phyloP scores from a whole-genome alignment of 1,139 yeast species.

The Saccharomycopsis crataegensis region DNA sequence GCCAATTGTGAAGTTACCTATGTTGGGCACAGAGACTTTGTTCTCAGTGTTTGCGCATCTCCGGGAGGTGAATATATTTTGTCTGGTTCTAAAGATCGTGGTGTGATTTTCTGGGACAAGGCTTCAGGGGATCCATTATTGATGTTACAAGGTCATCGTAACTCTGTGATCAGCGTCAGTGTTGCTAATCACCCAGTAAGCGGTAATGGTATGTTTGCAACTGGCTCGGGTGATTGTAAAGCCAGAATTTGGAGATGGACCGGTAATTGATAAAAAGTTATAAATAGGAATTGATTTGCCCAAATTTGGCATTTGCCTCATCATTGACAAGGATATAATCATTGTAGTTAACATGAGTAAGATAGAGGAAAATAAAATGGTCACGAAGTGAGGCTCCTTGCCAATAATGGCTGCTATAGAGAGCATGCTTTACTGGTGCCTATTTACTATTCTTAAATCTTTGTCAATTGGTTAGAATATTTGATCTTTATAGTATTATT shows the following conservation, averaged over 20 bases:
- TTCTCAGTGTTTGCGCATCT: constrained; percentile 86
- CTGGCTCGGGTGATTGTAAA: constrained; percentile 96
- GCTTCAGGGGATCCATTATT: constrained; percentile 87
- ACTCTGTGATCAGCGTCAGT: constrained; percentile 91
- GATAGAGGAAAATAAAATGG: too few relatives aligned
- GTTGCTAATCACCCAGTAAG: constrained; percentile 71
- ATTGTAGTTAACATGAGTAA: too few relatives aligned
- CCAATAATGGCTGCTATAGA: too few relatives aligned
- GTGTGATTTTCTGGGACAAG: constrained; percentile 96
- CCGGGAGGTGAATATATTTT: constrained; percentile 89
- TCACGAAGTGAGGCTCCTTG: too few relatives aligned
- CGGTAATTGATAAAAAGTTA: too few relatives aligned
- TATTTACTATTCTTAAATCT: too few relatives aligned
- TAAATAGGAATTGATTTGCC: too few relatives aligned
- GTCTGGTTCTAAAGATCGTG: constrained; percentile 95
- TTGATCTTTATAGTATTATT: too few relatives aligned
- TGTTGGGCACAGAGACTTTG: constrained; percentile 95
- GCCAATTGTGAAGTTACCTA: constrained; percentile 86
- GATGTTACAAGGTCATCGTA: constrained; percentile 95
- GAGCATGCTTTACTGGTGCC: too few relatives aligned
- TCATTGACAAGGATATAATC: too few relatives aligned
- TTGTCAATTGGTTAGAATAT: too few relatives aligned
- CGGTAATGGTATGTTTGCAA: constrained; percentile 77
- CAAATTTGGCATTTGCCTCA: too few relatives aligned
- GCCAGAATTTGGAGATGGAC: constrained; percentile 85